Conservation (phyloP, 257 asterid genomes). For the Ligustrum vulgare region DNA sequence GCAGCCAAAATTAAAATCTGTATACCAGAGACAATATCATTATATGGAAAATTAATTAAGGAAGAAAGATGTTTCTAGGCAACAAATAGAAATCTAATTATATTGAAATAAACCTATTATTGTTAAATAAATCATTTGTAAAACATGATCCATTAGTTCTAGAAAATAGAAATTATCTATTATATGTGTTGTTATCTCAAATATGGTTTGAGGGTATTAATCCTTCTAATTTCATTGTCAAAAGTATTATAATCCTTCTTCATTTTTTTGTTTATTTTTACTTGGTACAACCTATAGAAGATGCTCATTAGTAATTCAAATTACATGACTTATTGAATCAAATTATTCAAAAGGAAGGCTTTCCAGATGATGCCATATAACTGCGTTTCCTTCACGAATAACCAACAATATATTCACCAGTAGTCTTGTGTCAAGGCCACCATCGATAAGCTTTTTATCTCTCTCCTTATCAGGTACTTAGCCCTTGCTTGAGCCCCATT, state of each 20-base stretch:
- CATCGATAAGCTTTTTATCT: constrained; percentile 71
- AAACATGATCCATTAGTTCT: background rate
- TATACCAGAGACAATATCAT: constrained; percentile 17
- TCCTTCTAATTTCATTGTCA: constrained; percentile 7
- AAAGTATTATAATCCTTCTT: background rate
- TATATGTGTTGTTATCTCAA: background rate
- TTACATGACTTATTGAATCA: constrained; percentile 64
- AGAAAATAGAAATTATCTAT: background rate
- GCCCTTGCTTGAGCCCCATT: no score
- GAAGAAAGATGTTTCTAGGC: constrained; percentile 3
- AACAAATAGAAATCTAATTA: constrained; percentile 8
- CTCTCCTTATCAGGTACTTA: constrained; percentile 72
- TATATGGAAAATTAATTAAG: constrained; percentile 7
- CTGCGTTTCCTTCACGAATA: constrained; percentile 91
- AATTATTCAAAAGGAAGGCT: constrained; percentile 90
- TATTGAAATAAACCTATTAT: background rate
- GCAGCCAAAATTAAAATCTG: constrained; percentile 88
- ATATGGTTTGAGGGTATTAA: constrained; percentile 6
- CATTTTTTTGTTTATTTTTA: background rate
- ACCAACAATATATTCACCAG: constrained; percentile 66
- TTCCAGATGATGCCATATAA: constrained; percentile 79
- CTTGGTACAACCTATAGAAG: constrained; percentile 4
- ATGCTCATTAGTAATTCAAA: constrained; percentile 9
- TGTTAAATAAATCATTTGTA: background rate
- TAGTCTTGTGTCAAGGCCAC: constrained; percentile 75